phyloP scores from a whole-genome alignment of 495 filamentous ascomycete genomes.

The Peziza echinospora region DNA sequence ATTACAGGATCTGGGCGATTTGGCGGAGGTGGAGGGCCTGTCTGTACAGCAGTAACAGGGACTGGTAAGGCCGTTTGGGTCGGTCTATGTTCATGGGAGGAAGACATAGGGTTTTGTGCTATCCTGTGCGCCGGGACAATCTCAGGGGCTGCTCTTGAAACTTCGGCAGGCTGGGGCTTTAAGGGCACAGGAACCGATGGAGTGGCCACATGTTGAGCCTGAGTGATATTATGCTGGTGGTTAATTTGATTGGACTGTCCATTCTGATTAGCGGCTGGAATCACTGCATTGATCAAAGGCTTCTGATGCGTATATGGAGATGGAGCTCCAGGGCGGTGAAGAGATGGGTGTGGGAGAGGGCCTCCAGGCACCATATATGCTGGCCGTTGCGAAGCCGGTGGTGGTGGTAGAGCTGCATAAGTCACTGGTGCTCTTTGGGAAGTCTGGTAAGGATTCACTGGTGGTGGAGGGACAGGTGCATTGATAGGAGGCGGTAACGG shows the following conservation, averaged over 20 bases:
- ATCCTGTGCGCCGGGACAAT: too few species aligned
- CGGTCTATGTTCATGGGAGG: too few species aligned
- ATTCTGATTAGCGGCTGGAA: too few species aligned
- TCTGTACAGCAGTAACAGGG: conserved; percentile 11
- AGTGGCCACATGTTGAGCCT: too few species aligned
- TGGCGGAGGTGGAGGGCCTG: conserved; percentile 12
- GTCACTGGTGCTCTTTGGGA: background rate
- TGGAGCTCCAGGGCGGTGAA: conserved; percentile 9
- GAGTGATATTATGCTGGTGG: too few species aligned
- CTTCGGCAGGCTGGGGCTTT: too few species aligned
- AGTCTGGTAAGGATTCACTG: background rate
- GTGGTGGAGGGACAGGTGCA: background rate
- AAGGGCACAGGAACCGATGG: too few species aligned
- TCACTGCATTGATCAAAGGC: background rate
- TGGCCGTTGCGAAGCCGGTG: background rate
- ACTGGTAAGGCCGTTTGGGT: conserved; percentile 14
- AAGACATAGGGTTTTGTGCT: too few species aligned
- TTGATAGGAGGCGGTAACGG: too few species aligned
- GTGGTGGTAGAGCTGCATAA: background rate
- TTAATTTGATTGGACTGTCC: conserved; percentile 3
- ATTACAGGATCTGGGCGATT: conserved; percentile 76
- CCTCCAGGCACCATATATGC: background rate
- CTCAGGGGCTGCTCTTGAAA: too few species aligned
- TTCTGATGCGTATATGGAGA: conserved; percentile 5
- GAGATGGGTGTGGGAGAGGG: conserved; percentile 7